Base-by-base conservation (phyloP, 1,139 yeast species). In the Scheffersomyces stambukii region DNA sequence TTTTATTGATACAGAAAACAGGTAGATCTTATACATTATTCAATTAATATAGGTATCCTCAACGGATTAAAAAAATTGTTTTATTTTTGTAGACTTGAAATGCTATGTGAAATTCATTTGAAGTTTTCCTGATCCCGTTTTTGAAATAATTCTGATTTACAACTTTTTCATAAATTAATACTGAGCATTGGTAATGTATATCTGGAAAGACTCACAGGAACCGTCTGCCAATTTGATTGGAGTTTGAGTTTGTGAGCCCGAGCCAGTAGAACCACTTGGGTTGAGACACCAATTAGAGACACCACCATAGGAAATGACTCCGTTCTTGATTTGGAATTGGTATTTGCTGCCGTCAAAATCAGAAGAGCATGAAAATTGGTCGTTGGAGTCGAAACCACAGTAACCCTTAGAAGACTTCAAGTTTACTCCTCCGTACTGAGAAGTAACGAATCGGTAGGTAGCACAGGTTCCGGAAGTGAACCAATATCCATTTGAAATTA, bases 401-500 rank as follows among this genome's bases (percentile, higher is more conserved):
- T 67, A 71, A 0, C 95, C 96, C 46, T 73, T 77, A 21, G 85
- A 74, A 1, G 91, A 71, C 32, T 65, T 66, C 19, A 85, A 48
- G 33, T 76, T 71, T 44, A 75, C 70, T n/a, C 89, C 89, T 4
- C 93, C 94, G 53, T 75, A 79, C 31, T 75, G 46, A 17, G 42
- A 59, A 11, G 66, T 45, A 12, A 67, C 64, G 24, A 42, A 46
- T 18, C 31, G 36, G 57, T 69, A 86, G 3, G 82, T 77, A 3
- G 96, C 97, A 57, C 96, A 89, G 1, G 95, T 78, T 1, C 96
- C 96, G 20, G 76, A 68, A 5, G 70, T 57, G 57, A 81, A 85
- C 89, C 94, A 88, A 43, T 77, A 74, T 5, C 97, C 97, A 46
- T 77, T 83, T 37, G 82, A 75, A 45, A 88, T 89, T 33, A 89